A percentile compares a stretch with the other conserved stretches of the same genome.
phyloP scores from a whole-genome alignment of 305 asterid species.

The Solanum chacoense region DNA sequence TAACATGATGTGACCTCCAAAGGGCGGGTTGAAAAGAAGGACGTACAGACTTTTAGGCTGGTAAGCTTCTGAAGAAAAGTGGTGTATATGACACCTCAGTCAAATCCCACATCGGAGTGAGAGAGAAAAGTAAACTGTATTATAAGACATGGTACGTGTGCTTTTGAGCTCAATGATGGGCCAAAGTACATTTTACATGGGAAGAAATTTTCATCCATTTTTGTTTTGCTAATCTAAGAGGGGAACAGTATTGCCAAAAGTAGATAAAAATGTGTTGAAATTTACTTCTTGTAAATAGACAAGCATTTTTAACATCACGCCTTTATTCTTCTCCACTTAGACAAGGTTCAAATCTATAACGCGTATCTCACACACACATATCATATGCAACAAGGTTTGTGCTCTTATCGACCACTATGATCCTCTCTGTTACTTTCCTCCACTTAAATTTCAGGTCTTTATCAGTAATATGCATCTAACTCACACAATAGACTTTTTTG shows the following conservation, averaged over 20 bases:
- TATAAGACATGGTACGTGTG: neutral
- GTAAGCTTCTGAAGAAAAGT: neutral
- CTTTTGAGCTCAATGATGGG: neutral
- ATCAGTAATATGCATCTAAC: neutral
- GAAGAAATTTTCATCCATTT: conserved; percentile 8
- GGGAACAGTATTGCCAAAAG: neutral
- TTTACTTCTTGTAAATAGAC: neutral
- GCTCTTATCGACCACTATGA: neutral
- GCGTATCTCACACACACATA: neutral
- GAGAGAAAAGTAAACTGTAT: neutral
- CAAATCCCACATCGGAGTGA: neutral
- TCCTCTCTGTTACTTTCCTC: neutral
- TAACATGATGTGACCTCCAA: neutral
- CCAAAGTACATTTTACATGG: neutral
- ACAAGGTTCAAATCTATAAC: no score
- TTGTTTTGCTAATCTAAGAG: conserved; percentile 19
- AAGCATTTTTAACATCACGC: neutral
- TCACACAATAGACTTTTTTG: neutral
- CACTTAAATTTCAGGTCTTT: neutral
- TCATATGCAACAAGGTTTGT: neutral
- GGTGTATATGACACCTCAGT: neutral
- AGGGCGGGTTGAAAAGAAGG: neutral
- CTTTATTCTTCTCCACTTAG: neutral
- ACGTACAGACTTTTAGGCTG: neutral
- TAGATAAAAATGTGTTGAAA: neutral